These are phyloP conservation scores for Trifolium pratense DNA, from an alignment of 306 rosid genomes.

Conservation along the genomic window DNA sequence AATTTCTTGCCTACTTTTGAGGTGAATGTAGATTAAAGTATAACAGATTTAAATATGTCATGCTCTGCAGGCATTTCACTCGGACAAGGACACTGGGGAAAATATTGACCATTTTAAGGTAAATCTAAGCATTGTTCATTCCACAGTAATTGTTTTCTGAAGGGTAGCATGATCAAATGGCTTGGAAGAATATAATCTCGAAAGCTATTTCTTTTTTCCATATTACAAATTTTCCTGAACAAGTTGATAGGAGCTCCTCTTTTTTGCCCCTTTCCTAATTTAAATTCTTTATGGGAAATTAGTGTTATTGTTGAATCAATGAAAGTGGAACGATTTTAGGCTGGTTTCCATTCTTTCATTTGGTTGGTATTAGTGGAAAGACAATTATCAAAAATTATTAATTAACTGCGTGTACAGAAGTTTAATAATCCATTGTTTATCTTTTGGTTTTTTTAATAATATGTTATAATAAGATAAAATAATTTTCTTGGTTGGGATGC, in stretches of 20 bases:
- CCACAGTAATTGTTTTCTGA: no score
- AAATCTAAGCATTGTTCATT: conserved; percentile 22
- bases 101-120: conserved; percentile 82
- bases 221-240: no score
- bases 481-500: background rate
- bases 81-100: conserved; percentile 79
- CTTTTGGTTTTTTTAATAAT: background rate
- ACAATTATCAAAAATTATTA: background rate
- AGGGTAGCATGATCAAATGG: no score
- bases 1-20: background rate
- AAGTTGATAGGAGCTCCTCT: no score
- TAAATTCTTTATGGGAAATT: no score
- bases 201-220: no score
- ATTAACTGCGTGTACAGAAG: background rate
- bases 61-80: conserved; percentile 64
- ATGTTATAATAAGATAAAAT: background rate
- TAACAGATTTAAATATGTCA: conserved; percentile 30
- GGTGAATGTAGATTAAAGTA: conserved; percentile 11
- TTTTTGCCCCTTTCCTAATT: no score
- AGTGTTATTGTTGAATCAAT: background rate
- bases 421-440: conserved; percentile 9
- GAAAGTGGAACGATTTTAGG: conserved; percentile 11
- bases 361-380: background rate
- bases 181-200: no score
- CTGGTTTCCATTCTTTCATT: conserved; percentile 13